Evolutionary conservation across 176 grass and related monocot species (phyloP), one percentile per base, ranked within the genome.

Genomic region (Miscanthus lutarioriparius): DNA sequence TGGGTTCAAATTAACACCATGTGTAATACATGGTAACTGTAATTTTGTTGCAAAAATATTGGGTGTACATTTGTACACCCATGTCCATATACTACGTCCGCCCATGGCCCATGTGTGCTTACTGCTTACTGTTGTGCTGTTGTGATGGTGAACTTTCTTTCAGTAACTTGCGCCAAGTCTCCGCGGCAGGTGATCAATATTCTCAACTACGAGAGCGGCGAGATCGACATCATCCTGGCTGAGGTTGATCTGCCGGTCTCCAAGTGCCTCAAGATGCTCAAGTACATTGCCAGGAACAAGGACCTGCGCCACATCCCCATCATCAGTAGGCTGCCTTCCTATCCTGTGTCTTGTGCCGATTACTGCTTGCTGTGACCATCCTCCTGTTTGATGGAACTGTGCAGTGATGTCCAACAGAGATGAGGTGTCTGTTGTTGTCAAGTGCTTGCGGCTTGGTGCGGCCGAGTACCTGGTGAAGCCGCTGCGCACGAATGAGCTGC

Each of bases 231-330:
- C 81, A 98, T 98, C 83, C 74, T 98, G 56, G 88, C 96, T 16
- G 96, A 98, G 86, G 89, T 95, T 14, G 93, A 98, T 80, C 93
- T 98, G 67, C 96, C 96, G 0, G 77, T 98, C 30, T 59, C 91
- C 49, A 98, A 96, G 77, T 94, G 96, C 19, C 92, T 92, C 65
- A 99, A 99, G 91, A 93, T 99, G 93, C 85, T 99, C 79, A 99
- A 96, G 80, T 99, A 96, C 90, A 94, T 99, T 58, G 81, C 89
- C 72, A 92, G 96, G 74, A 92, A 99, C 59, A 92, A 89, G 86
- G 90, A 89, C 25, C 78, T 99, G 72, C 88, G 87, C 38, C 96
- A 89, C 83, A 96, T 99, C 87, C 89, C 96, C 64, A 92, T 99
- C 43, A 99, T 99, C 86, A 99, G 95, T 97, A 78, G 92, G 90